phyloP scores from a whole-genome alignment of 495 filamentous ascomycete genomes.

The Xylaria palmicola region DNA sequence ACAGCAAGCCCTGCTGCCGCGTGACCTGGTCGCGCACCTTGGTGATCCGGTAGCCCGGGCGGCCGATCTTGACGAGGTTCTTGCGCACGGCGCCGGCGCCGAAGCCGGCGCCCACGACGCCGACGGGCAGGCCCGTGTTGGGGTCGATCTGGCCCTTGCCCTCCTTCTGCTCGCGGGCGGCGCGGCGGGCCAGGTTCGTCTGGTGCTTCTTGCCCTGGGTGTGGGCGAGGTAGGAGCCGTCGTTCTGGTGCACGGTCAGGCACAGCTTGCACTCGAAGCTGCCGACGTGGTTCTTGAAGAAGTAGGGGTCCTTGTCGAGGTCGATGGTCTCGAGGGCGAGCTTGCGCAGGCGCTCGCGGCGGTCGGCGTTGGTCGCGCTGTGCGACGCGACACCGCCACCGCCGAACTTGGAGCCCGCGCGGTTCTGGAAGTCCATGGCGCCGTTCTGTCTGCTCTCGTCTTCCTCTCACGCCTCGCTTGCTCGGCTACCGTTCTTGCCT shows the following conservation, averaged over 20 bases:
- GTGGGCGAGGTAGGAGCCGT: conserved; percentile 98
- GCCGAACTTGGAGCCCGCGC: conserved; percentile 96
- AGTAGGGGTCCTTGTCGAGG: conserved; percentile 98
- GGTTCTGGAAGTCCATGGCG: conserved; percentile 74
- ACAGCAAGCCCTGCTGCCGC: conserved; percentile 82
- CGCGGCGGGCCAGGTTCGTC: conserved; percentile 95
- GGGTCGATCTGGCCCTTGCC: conserved; percentile 72
- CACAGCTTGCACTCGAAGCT: conserved; percentile 98
- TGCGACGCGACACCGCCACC: conserved; percentile 95
- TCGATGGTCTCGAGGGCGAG: conserved; percentile 98
- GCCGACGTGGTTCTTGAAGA: conserved; percentile 99
- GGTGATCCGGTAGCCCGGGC: conserved; percentile 97
- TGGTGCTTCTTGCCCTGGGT: conserved; percentile 99
- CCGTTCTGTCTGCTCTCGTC: neutral
- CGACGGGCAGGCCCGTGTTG: conserved; percentile 70
- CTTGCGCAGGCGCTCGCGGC: conserved; percentile 93
- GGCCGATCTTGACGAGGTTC: conserved; percentile 95
- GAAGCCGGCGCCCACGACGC: conserved; percentile 71
- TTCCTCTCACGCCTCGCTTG: no score
- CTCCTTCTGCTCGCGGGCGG: conserved; percentile 90
- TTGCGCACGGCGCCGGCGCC: conserved; percentile 59
- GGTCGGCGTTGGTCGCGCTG: conserved; percentile 91
- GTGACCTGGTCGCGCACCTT: conserved; percentile 91
- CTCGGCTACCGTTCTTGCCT: no score
- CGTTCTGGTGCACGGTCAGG: conserved; percentile 98